A percentile compares a stretch with the other conserved stretches of the same genome.
phyloP scores from a whole-genome alignment of 106 monocot species.

The Narthecium ossifragum region DNA sequence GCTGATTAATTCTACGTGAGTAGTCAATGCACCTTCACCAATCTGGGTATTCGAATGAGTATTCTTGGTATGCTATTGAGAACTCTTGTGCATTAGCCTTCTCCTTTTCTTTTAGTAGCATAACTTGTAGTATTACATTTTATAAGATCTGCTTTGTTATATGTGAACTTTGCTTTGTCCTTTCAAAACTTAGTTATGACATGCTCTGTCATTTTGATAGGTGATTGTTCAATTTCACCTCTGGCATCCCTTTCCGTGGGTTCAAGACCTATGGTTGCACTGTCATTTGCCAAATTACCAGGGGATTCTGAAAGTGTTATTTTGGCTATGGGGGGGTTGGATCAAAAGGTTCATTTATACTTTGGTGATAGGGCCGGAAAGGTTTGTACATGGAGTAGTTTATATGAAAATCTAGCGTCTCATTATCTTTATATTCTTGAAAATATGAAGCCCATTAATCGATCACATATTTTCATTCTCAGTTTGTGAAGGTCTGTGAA shows the following conservation, averaged over 20 bases:
- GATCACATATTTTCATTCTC: constrained; percentile 13
- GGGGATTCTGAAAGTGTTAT: constrained; percentile 36
- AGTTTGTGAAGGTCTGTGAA: constrained; percentile 79
- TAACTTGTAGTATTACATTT: no score
- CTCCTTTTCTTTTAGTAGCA: no score
- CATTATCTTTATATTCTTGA: background rate
- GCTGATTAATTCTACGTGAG: no score
- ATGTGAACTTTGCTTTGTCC: background rate
- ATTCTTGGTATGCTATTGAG: no score
- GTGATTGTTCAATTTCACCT: constrained; percentile 46
- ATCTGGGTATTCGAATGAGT: no score
- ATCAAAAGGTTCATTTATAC: constrained; percentile 89
- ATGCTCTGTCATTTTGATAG: constrained; percentile 22
- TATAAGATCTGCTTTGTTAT: background rate
- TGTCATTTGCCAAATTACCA: constrained; percentile 65
- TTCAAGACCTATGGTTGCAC: constrained; percentile 88
- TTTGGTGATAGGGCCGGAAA: constrained; percentile 53
- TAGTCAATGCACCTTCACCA: no score
- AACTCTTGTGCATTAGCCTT: no score
- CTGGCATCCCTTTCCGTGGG: constrained; percentile 65
- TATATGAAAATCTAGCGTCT: constrained; percentile 10
- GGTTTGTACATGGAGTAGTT: no score
- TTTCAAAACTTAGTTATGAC: background rate
- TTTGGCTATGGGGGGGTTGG: constrained; percentile 93
- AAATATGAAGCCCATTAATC: background rate